phyloP scores from a whole-genome alignment of 306 rosid genomes.

The Senna siamea region DNA sequence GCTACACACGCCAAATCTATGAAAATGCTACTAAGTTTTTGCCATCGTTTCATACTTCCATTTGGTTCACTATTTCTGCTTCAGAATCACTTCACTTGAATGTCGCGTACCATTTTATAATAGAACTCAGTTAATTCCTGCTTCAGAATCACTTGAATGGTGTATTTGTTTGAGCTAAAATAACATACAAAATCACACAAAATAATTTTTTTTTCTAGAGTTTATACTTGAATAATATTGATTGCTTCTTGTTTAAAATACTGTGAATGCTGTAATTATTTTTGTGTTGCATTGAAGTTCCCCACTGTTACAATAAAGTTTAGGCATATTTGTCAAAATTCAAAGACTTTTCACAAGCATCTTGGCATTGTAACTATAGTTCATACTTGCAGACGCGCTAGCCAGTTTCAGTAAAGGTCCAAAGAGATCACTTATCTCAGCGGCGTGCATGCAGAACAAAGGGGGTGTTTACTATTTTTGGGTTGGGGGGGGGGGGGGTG shows the following conservation, averaged over 20 bases:
- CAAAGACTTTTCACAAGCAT: conserved; percentile 30
- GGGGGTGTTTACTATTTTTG: conserved; percentile 35
- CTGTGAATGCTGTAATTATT: not conserved
- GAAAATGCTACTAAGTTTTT: not conserved
- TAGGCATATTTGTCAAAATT: conserved; percentile 38
- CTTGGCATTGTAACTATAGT: conserved; percentile 14
- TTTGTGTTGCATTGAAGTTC: not conserved
- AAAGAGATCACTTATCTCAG: not conserved
- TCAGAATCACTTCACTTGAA: conserved; percentile 28
- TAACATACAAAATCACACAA: not conserved
- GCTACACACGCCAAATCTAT: conserved; percentile 12
- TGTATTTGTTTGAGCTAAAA: conserved; percentile 12
- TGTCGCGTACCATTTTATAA: not conserved
- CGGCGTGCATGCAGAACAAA: conserved; percentile 44
- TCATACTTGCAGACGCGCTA: conserved; percentile 19
- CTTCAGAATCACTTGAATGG: not conserved
- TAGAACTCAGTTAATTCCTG: not conserved
- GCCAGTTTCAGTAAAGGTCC: conserved; percentile 8
- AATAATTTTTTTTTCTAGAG: not conserved
- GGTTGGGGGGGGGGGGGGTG: no score
- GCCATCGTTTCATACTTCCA: not conserved
- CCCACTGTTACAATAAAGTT: not conserved
- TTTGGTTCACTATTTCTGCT: not conserved
- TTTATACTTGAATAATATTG: not conserved
- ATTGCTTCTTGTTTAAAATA: not conserved